Conservation (phyloP, 108 stramenopile species). For the Cyclostephanos invisitatus region DNA sequence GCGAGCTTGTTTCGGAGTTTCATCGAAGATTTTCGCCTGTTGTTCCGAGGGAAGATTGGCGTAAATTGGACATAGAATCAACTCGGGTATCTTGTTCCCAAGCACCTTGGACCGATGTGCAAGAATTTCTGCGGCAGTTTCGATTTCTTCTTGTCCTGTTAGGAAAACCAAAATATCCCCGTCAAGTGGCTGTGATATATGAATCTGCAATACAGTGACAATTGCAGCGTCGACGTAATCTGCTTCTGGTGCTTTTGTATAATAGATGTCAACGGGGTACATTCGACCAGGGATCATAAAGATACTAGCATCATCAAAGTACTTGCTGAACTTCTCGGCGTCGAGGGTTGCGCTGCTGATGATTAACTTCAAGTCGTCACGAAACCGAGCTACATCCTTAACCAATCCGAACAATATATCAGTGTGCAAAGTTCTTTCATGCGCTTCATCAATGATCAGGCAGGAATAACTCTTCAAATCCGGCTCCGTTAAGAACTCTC, state of each 20-base stretch:
- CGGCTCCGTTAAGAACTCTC: conserved; percentile 97
- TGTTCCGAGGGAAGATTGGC: conserved; percentile 97
- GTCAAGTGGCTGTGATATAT: conserved; percentile 94
- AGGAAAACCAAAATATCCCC: conserved; percentile 98
- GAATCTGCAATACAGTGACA: conserved; percentile 96
- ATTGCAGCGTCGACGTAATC: conserved; percentile 99
- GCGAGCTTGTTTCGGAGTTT: conserved; percentile 91
- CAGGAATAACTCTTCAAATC: conserved; percentile 95
- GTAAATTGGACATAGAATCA: conserved; percentile 97
- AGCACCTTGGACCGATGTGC: conserved; percentile 80
- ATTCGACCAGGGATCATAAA: conserved; percentile 96
- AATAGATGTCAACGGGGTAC: conserved; percentile 92
- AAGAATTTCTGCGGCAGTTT: conserved; percentile 94
- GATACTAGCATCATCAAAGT: conserved; percentile 97
- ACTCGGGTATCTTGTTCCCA: conserved; percentile 94
- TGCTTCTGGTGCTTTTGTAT: conserved; percentile 99
- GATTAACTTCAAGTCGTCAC: conserved; percentile 92
- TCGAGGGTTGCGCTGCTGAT: conserved; percentile 98
- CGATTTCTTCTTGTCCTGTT: conserved; percentile 99
- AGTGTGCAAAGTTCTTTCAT: conserved; percentile 97
- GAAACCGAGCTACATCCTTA: conserved; percentile 96
- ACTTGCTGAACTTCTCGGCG: conserved; percentile 97
- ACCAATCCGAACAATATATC: conserved; percentile 97
- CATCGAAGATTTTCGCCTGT: conserved; percentile 99
- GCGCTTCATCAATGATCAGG: conserved; percentile 98